Conservation (phyloP, 108 stramenopile genomes). For the Phaeodactylum tricornutum region DNA sequence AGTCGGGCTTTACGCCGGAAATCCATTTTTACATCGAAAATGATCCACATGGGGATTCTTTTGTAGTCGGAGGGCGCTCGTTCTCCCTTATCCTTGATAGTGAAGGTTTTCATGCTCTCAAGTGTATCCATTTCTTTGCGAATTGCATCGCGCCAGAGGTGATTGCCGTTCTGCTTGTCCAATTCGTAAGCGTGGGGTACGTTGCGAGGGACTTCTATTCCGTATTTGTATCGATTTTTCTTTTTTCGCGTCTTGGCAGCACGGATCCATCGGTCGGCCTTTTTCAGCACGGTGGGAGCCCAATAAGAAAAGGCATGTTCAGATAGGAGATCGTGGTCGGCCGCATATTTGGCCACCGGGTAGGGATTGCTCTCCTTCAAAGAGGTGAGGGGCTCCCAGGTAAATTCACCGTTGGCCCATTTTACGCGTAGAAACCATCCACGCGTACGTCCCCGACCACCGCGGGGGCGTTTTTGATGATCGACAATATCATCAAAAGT, state of each 20-base stretch:
- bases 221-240: constrained; percentile 16
- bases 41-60: constrained; percentile 14
- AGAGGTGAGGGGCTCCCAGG: constrained; percentile 11
- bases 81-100: constrained; percentile 13
- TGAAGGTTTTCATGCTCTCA: constrained; percentile 26
- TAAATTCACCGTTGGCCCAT: constrained; percentile 22
- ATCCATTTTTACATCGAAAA: constrained; percentile 42
- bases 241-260: constrained; percentile 2
- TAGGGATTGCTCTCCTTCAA: constrained; percentile 18
- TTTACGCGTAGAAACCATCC: constrained; percentile 36
- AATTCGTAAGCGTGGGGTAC: constrained; percentile 16
- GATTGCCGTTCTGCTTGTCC: constrained; percentile 18
- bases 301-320: constrained; percentile 33
- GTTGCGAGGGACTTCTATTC: constrained; percentile 17
- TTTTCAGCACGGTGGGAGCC: constrained; percentile 15
- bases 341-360: constrained; percentile 14
- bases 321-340: constrained; percentile 1
- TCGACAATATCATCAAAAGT: no score
- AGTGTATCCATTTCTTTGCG: constrained; percentile 22
- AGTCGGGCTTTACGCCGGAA: constrained; percentile 27
- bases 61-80: background rate
- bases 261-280: constrained; percentile 13
- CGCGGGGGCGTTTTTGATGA: no score
- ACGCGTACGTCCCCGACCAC: no score
- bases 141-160: constrained; percentile 22